phyloP scores from a whole-genome alignment of 176 grass and related monocot genomes.

The Neostapfia colusana region DNA sequence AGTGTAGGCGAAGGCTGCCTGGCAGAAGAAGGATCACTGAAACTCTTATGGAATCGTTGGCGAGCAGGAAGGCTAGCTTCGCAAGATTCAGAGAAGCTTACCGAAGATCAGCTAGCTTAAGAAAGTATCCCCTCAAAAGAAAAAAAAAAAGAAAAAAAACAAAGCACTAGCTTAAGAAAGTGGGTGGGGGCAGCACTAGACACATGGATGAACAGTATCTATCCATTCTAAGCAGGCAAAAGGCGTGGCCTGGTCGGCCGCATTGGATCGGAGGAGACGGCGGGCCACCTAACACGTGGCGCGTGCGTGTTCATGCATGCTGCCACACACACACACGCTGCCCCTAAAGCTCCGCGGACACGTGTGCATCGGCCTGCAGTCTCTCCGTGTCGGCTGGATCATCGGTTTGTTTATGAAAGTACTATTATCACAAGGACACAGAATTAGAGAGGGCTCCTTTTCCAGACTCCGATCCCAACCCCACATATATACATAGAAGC shows the following conservation, averaged over 20 bases:
- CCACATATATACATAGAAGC: not conserved
- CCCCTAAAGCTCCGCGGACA: constrained; percentile 2
- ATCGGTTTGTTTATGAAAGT: not conserved
- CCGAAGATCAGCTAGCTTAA: too few species aligned
- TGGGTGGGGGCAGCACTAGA: not conserved
- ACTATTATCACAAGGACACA: not conserved
- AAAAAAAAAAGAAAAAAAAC: not conserved
- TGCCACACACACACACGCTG: not conserved
- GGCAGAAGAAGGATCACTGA: too few species aligned
- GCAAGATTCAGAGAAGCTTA: too few species aligned
- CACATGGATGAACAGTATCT: constrained; percentile 5
- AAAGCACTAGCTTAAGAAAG: not conserved
- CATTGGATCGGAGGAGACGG: not conserved
- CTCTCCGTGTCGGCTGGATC: not conserved
- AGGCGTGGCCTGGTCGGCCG: constrained; percentile 22
- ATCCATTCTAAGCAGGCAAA: not conserved
- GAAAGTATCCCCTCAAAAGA: too few species aligned
- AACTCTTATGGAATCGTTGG: too few species aligned
- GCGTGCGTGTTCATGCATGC: not conserved
- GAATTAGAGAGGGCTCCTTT: too few species aligned
- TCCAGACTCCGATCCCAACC: too few species aligned
- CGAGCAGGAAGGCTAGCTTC: too few species aligned
- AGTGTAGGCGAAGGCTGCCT: too few species aligned
- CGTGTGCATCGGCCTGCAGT: not conserved
- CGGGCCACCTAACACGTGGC: not conserved